phyloP scores from a whole-genome alignment of 208 protist species.

The Trypanosoma theileri region DNA sequence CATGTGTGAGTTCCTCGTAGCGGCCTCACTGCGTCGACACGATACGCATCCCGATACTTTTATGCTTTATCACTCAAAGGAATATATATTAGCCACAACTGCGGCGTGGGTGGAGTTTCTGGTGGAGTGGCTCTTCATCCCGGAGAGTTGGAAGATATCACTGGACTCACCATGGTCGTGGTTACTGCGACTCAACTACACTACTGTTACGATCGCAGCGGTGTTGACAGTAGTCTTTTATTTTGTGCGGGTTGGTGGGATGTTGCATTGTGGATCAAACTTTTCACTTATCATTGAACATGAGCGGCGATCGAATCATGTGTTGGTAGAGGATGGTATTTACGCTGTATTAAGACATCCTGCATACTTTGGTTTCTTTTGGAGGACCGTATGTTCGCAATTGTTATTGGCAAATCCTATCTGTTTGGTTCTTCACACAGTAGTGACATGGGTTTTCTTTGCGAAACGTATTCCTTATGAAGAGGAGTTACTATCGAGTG shows the following conservation, averaged over 20 bases:
- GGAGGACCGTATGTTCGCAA: constrained; percentile 90
- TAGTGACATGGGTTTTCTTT: constrained; percentile 92
- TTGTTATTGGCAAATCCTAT: constrained; percentile 93
- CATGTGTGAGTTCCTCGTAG: constrained; percentile 73
- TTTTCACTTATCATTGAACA: constrained; percentile 86
- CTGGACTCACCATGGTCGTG: constrained; percentile 4
- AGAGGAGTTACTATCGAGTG: constrained; percentile 64
- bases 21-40: constrained; percentile 41
- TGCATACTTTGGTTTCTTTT: constrained; percentile 97
- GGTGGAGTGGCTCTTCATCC: constrained; percentile 57
- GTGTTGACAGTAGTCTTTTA: constrained; percentile 59
- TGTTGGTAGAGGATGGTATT: constrained; percentile 89
- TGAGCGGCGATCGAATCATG: constrained; percentile 61
- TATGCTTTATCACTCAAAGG: constrained; percentile 81
- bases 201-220: constrained; percentile 32
- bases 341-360: constrained; percentile 92
- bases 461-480: constrained; percentile 87
- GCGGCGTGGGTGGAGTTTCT: constrained; percentile 65
- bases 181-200: constrained; percentile 48
- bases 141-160: constrained; percentile 63
- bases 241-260: constrained; percentile 66
- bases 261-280: constrained; percentile 82
- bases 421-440: constrained; percentile 68
- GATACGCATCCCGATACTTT: constrained; percentile 79
- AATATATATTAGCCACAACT: constrained; percentile 53